Base-by-base conservation (phyloP, 2,329 filamentous ascomycete genomes). In the Teratosphaeria epicoccoides region DNA sequence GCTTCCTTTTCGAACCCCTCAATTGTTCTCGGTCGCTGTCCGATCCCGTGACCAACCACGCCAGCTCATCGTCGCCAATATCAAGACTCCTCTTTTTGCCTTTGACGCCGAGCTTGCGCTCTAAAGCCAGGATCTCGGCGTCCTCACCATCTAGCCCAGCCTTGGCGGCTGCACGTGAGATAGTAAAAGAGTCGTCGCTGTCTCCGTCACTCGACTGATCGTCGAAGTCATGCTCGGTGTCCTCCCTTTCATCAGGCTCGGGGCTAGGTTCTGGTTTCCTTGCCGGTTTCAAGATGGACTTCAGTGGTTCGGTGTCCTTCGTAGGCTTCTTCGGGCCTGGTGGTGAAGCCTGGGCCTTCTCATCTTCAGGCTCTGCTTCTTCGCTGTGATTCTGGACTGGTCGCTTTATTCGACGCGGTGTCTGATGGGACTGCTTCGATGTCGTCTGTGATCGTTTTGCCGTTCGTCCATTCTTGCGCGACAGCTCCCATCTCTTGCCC, bases 101-200 rank as follows among this genome's bases (percentile, higher is more conserved):
- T 64, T 84, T 87, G 28, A 96, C 77, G 0, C 93, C 91, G 2
- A 98, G 73, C 63, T 87, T 94, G 67, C 84, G 89, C 71, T 98
- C 93, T 26, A 96, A 73, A 2, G 83, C 83, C 20, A 85, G 84
- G 59, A 98, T 97, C 60, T 95, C 88, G 2, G 83, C 87, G 63
- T 97, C 89, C 53, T 98, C 91, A 55, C 87, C 76, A 0, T 80
- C 83, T 4, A 96, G 72, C 59, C 79, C 81, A 3, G 83, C 57
- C 47, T 60, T 63, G 9, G 57, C 61, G 20, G 57, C 53, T 37
- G 54, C 54, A 50, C 29, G 61, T 48, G 57, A 58, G 11, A 59
- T 45, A 10, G 49, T 52, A 40, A 57, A 55, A 7, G 55, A 57
- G 50, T 47, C 49, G 26, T 56, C 46, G 45, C 48, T 53, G 10